Conservation (phyloP, 176 grass and related monocot species). For the Carex parvula region DNA sequence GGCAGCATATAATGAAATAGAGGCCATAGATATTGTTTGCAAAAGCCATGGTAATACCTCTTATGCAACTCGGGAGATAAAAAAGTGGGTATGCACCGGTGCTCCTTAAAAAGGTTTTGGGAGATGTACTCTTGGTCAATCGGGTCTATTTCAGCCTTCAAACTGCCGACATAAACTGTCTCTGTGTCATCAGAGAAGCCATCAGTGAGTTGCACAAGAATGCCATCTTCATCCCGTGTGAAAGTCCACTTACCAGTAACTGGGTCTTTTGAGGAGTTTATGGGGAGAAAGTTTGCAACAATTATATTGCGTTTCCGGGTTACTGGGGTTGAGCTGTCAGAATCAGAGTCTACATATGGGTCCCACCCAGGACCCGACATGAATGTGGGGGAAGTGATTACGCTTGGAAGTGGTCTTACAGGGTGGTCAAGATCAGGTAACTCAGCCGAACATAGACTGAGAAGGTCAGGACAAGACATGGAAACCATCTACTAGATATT, state of each 20-base stretch:
- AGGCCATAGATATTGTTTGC: conserved; percentile 89
- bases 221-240: conserved; percentile 66
- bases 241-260: conserved; percentile 58
- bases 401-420: conserved; percentile 46
- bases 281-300: conserved; percentile 86
- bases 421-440: conserved; percentile 32
- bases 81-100: conserved; percentile 71
- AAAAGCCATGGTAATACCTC: conserved; percentile 92
- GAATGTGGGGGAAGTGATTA: conserved; percentile 50
- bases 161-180: conserved; percentile 73
- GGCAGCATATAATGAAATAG: conserved; percentile 97
- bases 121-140: conserved; percentile 63
- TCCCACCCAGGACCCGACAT: conserved; percentile 69
- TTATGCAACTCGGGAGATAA: conserved; percentile 49
- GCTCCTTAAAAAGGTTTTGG: conserved; percentile 58
- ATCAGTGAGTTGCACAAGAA: conserved; percentile 82
- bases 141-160: conserved; percentile 70
- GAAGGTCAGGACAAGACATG: conserved; percentile 79
- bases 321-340: conserved; percentile 35
- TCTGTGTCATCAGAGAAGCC: conserved; percentile 63
- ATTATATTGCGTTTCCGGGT: conserved; percentile 66
- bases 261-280: conserved; percentile 67
- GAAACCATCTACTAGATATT: conserved; percentile 48
- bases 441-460: conserved; percentile 46
- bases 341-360: conserved; percentile 51